These are phyloP conservation scores for Coemansia sp. DNA, from an alignment of 192 early-diverging fungal genomes.

Conservation along the genomic window DNA sequence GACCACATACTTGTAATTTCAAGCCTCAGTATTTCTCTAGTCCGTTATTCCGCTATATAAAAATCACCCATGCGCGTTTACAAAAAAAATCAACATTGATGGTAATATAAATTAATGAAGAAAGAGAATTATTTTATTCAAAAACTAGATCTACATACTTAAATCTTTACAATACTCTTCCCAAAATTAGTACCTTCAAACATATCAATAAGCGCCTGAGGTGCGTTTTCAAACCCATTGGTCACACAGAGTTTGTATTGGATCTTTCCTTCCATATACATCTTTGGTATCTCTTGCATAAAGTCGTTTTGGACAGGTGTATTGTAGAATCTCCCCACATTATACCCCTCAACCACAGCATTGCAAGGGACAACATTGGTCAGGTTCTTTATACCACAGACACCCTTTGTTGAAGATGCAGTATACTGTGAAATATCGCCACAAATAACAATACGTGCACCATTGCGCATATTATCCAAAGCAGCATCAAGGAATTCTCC, in stretches of 20 bases:
- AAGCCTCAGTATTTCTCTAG: too few relatives aligned
- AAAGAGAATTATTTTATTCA: too few relatives aligned
- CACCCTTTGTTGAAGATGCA: constrained; percentile 31
- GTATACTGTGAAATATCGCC: constrained; percentile 80
- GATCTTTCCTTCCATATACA: constrained; percentile 61
- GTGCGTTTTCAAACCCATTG: constrained; percentile 66
- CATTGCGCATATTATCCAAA: constrained; percentile 56
- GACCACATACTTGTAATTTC: too few relatives aligned
- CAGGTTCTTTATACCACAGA: constrained; percentile 60
- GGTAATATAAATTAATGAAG: too few relatives aligned
- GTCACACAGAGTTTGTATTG: constrained; percentile 56
- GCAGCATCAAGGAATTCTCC: constrained; percentile 77
- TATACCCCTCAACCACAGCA: constrained; percentile 65
- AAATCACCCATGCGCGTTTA: too few relatives aligned
- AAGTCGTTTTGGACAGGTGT: constrained; percentile 52
- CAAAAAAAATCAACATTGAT: too few relatives aligned
- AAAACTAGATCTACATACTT: too few relatives aligned
- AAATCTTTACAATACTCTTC: constrained; percentile 59
- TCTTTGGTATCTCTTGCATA: constrained; percentile 54
- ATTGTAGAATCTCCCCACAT: constrained; percentile 53
- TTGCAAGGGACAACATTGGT: constrained; percentile 54
- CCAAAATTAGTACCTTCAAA: constrained; percentile 69
- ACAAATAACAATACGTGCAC: constrained; percentile 67
- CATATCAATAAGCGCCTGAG: constrained; percentile 59
- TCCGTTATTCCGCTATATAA: too few relatives aligned